Percentiles rank a stretch among this genome's conserved stretches.
Conservation (phyloP, 139 green algal species). For the Spirogloea muscicola region DNA sequence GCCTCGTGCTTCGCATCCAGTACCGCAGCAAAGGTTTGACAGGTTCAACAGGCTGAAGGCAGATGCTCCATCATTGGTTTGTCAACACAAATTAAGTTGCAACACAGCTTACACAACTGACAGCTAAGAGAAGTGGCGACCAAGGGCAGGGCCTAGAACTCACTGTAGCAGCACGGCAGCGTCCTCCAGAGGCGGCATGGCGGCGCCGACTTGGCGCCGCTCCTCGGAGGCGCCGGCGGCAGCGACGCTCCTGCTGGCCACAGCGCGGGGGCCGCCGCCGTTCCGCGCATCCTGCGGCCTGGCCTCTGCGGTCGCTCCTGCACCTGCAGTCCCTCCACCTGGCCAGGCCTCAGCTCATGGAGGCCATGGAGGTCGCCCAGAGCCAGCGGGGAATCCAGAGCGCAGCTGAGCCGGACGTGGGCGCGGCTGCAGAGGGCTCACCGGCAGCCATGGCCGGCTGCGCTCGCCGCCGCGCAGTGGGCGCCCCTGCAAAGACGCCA, state of each 20-base stretch:
- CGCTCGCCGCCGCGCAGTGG: background rate
- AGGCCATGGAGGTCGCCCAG: background rate
- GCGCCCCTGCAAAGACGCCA: background rate
- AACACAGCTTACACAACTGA: no score
- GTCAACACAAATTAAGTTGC: background rate
- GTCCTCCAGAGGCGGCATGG: conserved; percentile 1
- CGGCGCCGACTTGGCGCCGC: background rate
- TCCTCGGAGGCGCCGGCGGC: background rate
- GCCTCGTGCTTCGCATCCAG: background rate
- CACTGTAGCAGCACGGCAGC: background rate
- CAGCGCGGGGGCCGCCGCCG: background rate
- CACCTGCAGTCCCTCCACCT: background rate
- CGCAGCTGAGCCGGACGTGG: background rate
- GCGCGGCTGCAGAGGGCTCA: background rate
- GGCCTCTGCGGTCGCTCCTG: background rate
- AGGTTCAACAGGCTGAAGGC: background rate
- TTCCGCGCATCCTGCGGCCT: background rate
- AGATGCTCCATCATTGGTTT: background rate
- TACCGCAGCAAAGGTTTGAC: background rate
- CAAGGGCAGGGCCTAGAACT: background rate
- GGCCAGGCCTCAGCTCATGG: background rate
- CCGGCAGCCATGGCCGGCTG: background rate
- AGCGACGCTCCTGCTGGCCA: background rate
- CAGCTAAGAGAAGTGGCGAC: no score
- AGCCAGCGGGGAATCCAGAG: background rate